Base-by-base conservation (phyloP, 106 monocot species). In the Triglochin maritima region DNA sequence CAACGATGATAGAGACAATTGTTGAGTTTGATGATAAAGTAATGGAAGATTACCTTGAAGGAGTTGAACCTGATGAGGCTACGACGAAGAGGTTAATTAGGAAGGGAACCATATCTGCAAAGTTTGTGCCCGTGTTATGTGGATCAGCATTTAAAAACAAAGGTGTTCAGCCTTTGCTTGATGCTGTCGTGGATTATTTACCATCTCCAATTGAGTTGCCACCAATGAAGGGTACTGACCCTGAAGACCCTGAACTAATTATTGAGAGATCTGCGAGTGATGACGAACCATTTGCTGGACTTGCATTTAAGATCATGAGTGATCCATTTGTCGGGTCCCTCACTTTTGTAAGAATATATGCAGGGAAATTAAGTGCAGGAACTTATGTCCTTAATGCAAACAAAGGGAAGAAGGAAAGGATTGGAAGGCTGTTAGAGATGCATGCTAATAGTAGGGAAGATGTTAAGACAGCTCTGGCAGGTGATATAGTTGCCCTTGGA, bases 141-240 rank as follows among this genome's bases (percentile, higher is more conserved):
- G 96, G 96, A 41, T 87, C 96, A 6, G 96, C 96, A 73, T 96
- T 96, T 70, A 96, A 96, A 77, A 96, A 96, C 78, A 96, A 96
- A 76, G 96, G 96, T 60, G 96, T 96, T 7, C 96, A 96, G 56
- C 83, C 84, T 11, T 72, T 96, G 75, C 85, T 96, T 69, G 96
- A 96, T 82, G 85, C 96, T 65, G 96, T 96, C 51, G 91, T 96
- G 7, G 96, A 96, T 78, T 96, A 79, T 69, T 84, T 96, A 72
- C 96, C 96, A 46, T 96, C 90, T 60, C 96, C 96, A n/a, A 49
- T 96, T 69, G 96, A 96, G 2, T 9, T 96, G 64, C 96, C 96
- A 60, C 73, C 96, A 67, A 91, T 91, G 88, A 91, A 90, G 75
- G 96, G 96, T 53, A 77, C 90, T 60, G 87, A 88, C 72, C 78